phyloP scores from a whole-genome alignment of 148 eudicot species.

The Rhododendron ovatum region DNA sequence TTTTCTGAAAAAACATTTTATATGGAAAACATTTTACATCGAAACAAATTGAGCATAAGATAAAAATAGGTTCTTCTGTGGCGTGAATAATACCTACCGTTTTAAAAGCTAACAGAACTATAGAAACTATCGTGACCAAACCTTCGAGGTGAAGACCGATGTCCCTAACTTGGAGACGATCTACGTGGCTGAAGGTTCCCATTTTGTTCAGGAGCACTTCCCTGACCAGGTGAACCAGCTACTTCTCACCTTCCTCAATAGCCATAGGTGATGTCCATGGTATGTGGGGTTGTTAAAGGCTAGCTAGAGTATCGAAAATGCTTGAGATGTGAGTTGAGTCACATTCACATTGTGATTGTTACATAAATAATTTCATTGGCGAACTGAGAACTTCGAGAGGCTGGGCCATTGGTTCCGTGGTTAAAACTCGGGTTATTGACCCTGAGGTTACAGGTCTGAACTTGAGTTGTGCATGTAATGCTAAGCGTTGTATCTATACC shows the following conservation, averaged over 20 bases:
- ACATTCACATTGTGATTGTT: not conserved
- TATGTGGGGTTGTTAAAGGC: not conserved
- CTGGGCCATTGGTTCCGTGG: not conserved
- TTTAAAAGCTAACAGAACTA: too few relatives aligned
- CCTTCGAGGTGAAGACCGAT: too few relatives aligned
- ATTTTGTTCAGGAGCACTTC: conserved; percentile 11
- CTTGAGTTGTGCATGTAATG: too few relatives aligned
- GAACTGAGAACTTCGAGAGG: not conserved
- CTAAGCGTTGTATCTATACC: too few relatives aligned
- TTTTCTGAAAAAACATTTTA: too few relatives aligned
- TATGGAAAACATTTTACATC: too few relatives aligned
- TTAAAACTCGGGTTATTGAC: not conserved
- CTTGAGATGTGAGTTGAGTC: not conserved
- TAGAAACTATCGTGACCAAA: too few relatives aligned
- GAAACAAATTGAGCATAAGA: too few relatives aligned
- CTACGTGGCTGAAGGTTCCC: conserved; percentile 35
- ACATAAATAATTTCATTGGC: not conserved
- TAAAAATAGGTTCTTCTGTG: too few relatives aligned
- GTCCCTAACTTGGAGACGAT: too few relatives aligned
- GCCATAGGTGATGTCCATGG: conserved; percentile 11
- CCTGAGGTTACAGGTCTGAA: too few relatives aligned
- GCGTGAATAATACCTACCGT: too few relatives aligned
- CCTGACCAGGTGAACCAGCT: conserved; percentile 35
- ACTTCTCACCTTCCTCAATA: conserved; percentile 27
- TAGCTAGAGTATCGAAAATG: not conserved